phyloP scores from a whole-genome alignment of 257 asterid genomes.

The Solanum gracilifrons region DNA sequence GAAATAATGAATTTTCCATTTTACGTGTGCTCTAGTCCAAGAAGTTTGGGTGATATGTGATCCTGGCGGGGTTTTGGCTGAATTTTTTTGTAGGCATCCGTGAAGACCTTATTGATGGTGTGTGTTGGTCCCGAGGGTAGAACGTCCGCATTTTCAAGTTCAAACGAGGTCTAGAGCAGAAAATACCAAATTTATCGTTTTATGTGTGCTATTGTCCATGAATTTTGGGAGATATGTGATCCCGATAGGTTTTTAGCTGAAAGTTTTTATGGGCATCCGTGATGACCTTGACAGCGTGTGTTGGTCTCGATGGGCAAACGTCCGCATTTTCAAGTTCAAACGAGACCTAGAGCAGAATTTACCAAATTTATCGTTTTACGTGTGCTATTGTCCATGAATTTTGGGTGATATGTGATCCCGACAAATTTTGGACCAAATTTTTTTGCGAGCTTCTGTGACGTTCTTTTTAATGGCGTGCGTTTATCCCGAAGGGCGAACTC shows the following conservation, averaged over 20 bases:
- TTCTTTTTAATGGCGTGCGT: too few relatives aligned
- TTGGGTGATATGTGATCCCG: too few relatives aligned
- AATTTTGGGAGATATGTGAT: neutral
- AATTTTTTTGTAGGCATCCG: neutral
- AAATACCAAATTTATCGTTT: neutral
- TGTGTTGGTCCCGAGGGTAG: neutral
- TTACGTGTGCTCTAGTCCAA: too few relatives aligned
- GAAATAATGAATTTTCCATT: too few relatives aligned
- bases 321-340: neutral
- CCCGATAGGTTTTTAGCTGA: fast-evolving
- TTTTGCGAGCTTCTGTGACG: too few relatives aligned
- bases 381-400: neutral
- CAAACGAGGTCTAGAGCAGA: too few relatives aligned
- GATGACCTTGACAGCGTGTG: neutral
- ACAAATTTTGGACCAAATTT: too few relatives aligned
- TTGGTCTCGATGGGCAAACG: neutral
- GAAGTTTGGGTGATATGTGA: neutral
- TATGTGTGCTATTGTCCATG: neutral
- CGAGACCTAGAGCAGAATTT: neutral
- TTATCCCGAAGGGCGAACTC: too few relatives aligned
- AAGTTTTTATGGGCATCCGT: neutral
- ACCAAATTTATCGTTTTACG: too few relatives aligned
- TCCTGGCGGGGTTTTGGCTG: too few relatives aligned
- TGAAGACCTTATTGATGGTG: neutral
- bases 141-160: neutral